phyloP scores from a whole-genome alignment of 441 rosid genomes.

The Corymbia citriodora region DNA sequence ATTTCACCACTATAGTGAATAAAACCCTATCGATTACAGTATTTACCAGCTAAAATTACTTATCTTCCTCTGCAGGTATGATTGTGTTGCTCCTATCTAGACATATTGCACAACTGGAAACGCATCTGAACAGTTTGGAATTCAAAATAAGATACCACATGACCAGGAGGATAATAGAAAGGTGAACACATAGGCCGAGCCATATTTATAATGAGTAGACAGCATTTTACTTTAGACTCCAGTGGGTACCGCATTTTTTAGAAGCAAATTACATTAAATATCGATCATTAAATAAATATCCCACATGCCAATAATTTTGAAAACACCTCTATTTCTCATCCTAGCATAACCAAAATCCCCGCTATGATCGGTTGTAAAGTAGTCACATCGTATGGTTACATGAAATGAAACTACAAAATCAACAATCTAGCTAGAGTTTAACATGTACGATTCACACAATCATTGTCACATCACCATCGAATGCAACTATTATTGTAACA shows the following conservation, averaged over 20 bases:
- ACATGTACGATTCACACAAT: too few relatives aligned
- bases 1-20: background rate
- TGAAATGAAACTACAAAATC: too few relatives aligned
- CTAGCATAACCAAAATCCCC: too few relatives aligned
- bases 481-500: too few relatives aligned
- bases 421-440: too few relatives aligned
- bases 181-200: background rate
- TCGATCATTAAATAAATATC: too few relatives aligned
- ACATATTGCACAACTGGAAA: background rate
- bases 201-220: background rate
- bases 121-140: background rate
- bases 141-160: background rate
- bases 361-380: too few relatives aligned
- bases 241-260: background rate
- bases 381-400: too few relatives aligned
- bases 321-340: too few relatives aligned
- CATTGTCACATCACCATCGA: too few relatives aligned
- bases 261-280: too few relatives aligned
- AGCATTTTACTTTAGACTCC: background rate
- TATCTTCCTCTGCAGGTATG: background rate
- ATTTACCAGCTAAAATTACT: background rate
- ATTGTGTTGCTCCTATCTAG: background rate
- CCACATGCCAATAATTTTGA: too few relatives aligned
- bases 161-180: background rate
- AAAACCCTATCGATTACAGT: background rate